phyloP scores from a whole-genome alignment of 768 basidiomycete genomes.

The Lyophyllum semitale region DNA sequence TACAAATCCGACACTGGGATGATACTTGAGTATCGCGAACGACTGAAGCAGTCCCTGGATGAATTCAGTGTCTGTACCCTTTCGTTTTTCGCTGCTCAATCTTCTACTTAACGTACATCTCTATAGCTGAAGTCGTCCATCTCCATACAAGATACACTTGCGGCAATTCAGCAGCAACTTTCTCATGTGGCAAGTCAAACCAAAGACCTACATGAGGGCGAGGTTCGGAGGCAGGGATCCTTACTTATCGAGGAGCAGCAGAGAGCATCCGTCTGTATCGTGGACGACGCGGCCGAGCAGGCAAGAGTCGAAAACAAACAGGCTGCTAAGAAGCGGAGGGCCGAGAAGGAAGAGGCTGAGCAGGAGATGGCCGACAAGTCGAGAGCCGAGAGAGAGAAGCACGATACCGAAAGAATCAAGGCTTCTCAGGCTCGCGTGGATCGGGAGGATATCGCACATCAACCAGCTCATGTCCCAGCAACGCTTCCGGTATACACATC shows the following conservation, averaged over 20 bases:
- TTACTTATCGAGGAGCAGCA: too few relatives aligned
- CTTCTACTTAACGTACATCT: neutral
- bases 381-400: neutral
- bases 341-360: neutral
- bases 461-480: neutral
- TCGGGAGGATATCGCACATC: neutral
- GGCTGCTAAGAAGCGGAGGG: neutral
- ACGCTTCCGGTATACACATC: neutral
- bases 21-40: conserved; percentile 8
- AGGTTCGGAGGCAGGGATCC: too few relatives aligned
- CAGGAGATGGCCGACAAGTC: neutral
- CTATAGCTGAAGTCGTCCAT: conserved; percentile 6
- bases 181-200: too few relatives aligned
- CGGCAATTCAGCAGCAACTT: neutral
- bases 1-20: conserved; percentile 3
- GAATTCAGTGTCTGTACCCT: conserved; percentile 1
- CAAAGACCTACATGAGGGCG: too few relatives aligned
- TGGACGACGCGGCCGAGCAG: too few relatives aligned
- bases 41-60: conserved; percentile 4
- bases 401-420: neutral
- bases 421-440: too few relatives aligned
- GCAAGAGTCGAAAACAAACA: too few relatives aligned
- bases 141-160: conserved; percentile 3
- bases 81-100: neutral
- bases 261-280: too few relatives aligned